phyloP scores from a whole-genome alignment of 768 basidiomycete species.

The Cyathus striatus region DNA sequence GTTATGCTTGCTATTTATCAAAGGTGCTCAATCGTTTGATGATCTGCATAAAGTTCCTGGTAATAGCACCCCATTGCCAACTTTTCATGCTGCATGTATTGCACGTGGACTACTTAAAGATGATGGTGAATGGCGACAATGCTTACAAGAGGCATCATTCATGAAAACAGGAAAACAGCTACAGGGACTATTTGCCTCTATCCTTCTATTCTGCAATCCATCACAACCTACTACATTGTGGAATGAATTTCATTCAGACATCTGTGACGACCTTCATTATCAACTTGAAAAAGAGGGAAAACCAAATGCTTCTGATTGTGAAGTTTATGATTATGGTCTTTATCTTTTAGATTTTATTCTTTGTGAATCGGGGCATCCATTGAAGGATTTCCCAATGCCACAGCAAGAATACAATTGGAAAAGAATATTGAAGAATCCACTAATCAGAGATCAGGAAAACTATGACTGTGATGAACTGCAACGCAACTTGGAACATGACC shows the following conservation, averaged over 20 bases:
- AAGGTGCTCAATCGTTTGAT: conserved; percentile 16
- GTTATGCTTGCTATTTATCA: too few species aligned
- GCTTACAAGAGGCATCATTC: conserved; percentile 31
- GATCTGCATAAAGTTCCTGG: conserved; percentile 11
- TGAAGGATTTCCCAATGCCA: conserved; percentile 24
- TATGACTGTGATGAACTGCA: conserved; percentile 15
- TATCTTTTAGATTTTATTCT: conserved; percentile 27
- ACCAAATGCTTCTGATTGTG: conserved; percentile 16
- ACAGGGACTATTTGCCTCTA: conserved; percentile 31
- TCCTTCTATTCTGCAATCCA: conserved; percentile 28
- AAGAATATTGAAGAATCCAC: conserved; percentile 9
- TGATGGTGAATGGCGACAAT: conserved; percentile 40
- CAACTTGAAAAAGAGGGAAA: conserved; percentile 9
- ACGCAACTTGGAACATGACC: conserved; percentile 2
- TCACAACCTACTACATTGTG: conserved; percentile 27
- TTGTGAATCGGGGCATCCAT: conserved; percentile 9
- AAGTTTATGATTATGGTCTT: conserved; percentile 37
- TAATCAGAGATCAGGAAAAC: conserved; percentile 18
- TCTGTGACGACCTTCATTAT: conserved; percentile 35
- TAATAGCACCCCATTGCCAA: conserved; percentile 7
- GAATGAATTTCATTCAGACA: conserved; percentile 21
- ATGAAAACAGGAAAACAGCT: conserved; percentile 32
- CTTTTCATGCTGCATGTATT: conserved; percentile 27
- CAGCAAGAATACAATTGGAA: conserved; percentile 17
- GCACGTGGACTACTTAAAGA: conserved; percentile 36